Conservation (phyloP, 1,284 basidiomycete species). For the Cutaneotrichosporon arboriforme region DNA sequence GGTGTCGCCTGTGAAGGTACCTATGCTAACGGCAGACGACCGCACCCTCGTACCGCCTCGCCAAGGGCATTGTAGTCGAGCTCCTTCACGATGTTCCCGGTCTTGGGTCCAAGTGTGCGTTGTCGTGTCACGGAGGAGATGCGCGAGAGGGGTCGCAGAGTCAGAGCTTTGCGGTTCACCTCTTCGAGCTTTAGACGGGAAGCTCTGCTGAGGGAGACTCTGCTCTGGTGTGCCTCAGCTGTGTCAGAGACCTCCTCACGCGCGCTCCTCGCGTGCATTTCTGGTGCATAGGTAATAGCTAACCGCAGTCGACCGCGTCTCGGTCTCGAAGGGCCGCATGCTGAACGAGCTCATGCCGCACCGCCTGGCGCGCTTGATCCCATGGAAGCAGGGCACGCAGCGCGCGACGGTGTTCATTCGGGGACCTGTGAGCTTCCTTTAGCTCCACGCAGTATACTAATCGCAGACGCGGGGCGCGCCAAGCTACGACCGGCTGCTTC, state of each 20-base stretch:
- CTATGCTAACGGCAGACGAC: constrained; percentile 21
- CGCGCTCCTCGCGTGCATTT: too few relatives aligned
- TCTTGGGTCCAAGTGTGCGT: constrained; percentile 24
- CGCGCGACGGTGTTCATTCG: neutral
- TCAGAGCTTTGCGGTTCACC: too few relatives aligned
- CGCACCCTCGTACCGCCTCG: neutral
- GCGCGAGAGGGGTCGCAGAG: neutral
- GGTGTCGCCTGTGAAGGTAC: too few relatives aligned
- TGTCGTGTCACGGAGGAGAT: neutral
- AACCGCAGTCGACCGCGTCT: constrained; percentile 51
- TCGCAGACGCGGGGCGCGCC: neutral
- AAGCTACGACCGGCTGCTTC: constrained; percentile 3
- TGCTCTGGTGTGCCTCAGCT: neutral
- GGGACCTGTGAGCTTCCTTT: neutral
- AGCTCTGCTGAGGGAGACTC: neutral
- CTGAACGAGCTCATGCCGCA: constrained; percentile 33
- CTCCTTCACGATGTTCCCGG: constrained; percentile 32
- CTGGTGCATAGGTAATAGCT: constrained; percentile 43
- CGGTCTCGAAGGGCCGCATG: constrained; percentile 33
- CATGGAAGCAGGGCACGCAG: constrained; percentile 19
- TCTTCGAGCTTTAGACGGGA: too few relatives aligned
- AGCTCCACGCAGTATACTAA: neutral
- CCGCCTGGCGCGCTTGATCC: constrained; percentile 30
- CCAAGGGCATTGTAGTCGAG: constrained; percentile 27
- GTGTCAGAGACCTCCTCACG: too few relatives aligned